Evolutionary conservation across 2,329 filamentous ascomycete genomes (phyloP), one percentile per base, ranked within the genome.

Genomic region (Ilyonectria destructans): DNA sequence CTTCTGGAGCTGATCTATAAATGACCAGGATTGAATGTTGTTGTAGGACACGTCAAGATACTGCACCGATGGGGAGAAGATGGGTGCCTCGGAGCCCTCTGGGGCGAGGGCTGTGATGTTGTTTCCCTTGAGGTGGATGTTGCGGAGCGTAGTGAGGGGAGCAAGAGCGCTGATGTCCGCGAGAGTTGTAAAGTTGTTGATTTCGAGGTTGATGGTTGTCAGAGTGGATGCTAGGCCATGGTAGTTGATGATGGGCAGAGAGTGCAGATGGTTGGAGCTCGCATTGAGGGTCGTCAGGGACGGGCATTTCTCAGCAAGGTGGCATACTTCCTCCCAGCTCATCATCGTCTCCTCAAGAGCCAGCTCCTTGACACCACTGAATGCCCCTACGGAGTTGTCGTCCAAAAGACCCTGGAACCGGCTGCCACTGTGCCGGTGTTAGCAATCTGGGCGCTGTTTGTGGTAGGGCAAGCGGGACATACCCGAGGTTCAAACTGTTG

Each of bases 31-130:
- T 17, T 85, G 78, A 33, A 96, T 86, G 17, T 85, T 81, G 80
- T 96, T 96, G 79, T 91, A 90, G 1, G 93, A 94, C 19, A 96
- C 79, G 77, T 95, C 93, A 17, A 96, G 82, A 69, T 92, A 92
- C 51, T 86, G 85, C 6, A 94, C 77, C 2, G 80, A 86, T 0
- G 79, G 51, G 4, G 88, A 78, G 74, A 93, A 91, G 8, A 85
- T 74, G 5, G 89, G 82, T 1, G 75, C 72, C 5, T 73, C 33
- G 1, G 52, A 37, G 15, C 70, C 74, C 8, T 76, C 65, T 2
- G 79, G 64, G 7, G 77, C 72, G 26, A 87, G 79, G 17, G 80
- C 76, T 17, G 83, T 82, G 69, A 97, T 93, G 57, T 84, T 86
- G 82, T 97, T 97, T 58, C 91, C 90, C 74, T 97, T 96, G 58